Percentiles rank a stretch among this genome's conserved stretches.
These are phyloP conservation scores for Candida anutae DNA, from an alignment of 1,139 yeast genomes.

Conservation along the genomic window DNA sequence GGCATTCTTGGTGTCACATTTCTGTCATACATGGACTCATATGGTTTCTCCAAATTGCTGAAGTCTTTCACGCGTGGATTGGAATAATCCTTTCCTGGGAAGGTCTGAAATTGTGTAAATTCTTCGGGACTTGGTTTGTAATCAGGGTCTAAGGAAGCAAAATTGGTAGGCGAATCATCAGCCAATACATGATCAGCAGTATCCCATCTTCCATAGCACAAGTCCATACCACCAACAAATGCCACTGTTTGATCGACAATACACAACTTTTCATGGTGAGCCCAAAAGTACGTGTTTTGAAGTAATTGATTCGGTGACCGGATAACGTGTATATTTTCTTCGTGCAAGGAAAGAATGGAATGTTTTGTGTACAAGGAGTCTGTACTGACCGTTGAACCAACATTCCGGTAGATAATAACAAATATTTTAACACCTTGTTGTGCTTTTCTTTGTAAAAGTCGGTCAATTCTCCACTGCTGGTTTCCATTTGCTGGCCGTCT, in stretches of 20 bases:
- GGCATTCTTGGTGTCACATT: slow-evolving; percentile 87
- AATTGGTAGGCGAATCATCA: slow-evolving; percentile 56
- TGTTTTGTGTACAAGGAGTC: slow-evolving; percentile 94
- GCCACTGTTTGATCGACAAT: slow-evolving; percentile 84
- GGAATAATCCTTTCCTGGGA: slow-evolving; percentile 97
- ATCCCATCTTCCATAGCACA: slow-evolving; percentile 93
- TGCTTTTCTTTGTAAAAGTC: slow-evolving; percentile 83
- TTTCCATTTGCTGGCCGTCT: slow-evolving; percentile 94
- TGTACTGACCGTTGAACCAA: slow-evolving; percentile 86
- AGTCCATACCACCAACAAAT: slow-evolving; percentile 90
- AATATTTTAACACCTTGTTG: slow-evolving; percentile 91
- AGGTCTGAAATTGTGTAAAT: slow-evolving; percentile 51
- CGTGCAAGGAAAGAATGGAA: slow-evolving; percentile 74
- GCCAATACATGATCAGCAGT: slow-evolving; percentile 89
- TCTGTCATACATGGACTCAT: slow-evolving; percentile 89
- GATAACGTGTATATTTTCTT: slow-evolving; percentile 76
- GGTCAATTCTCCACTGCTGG: slow-evolving; percentile 88
- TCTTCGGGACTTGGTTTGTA: slow-evolving; percentile 25
- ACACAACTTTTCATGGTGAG: slow-evolving; percentile 93
- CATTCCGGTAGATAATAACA: slow-evolving; percentile 91
- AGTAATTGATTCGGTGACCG: slow-evolving; percentile 93
- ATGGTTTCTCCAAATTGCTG: slow-evolving; percentile 71
- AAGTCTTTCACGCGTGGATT: slow-evolving; percentile 93
- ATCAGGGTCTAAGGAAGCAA: slow-evolving; percentile 24
- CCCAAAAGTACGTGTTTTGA: slow-evolving; percentile 96